phyloP scores from a whole-genome alignment of 768 basidiomycete species.

The Hygrocybe coccinea region DNA sequence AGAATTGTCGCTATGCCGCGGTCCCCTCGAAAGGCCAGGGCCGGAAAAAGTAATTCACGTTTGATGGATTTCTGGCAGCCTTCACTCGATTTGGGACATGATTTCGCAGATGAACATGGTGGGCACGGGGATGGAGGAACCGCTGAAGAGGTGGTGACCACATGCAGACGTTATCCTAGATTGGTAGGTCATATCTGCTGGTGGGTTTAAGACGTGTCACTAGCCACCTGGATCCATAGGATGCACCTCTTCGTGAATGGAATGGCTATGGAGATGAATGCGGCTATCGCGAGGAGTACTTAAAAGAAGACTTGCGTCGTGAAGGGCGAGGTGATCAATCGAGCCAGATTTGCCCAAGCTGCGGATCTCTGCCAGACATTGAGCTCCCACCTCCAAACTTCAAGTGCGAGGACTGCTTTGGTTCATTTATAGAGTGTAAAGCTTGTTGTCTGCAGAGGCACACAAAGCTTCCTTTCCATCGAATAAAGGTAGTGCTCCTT shows the following conservation, averaged over 20 bases:
- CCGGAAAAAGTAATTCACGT: background rate
- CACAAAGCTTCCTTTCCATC: slow-evolving; percentile 5
- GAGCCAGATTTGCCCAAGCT: background rate
- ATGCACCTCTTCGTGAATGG: slow-evolving; percentile 1
- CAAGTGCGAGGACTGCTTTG: slow-evolving; percentile 9
- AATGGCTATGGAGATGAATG: background rate
- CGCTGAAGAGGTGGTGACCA: background rate
- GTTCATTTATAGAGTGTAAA: slow-evolving; percentile 1
- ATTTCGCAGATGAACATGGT: background rate
- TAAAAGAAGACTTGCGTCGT: slow-evolving; percentile 1
- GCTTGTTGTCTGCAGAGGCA: slow-evolving; percentile 8
- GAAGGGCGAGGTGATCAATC: slow-evolving; percentile 3
- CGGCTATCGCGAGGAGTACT: slow-evolving; percentile 1
- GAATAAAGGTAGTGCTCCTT: slow-evolving; percentile 2
- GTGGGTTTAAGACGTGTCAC: background rate
- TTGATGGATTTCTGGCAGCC: background rate
- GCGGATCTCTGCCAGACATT: background rate
- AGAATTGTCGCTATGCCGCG: background rate
- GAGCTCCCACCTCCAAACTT: background rate
- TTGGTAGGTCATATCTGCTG: background rate
- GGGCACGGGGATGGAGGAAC: background rate
- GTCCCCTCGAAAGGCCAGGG: background rate
- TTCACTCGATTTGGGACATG: background rate
- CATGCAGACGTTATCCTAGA: background rate
- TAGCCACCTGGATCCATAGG: background rate